Evolutionary conservation across 768 basidiomycete genomes (phyloP).

Genomic region (Podaxis rugospora): DNA sequence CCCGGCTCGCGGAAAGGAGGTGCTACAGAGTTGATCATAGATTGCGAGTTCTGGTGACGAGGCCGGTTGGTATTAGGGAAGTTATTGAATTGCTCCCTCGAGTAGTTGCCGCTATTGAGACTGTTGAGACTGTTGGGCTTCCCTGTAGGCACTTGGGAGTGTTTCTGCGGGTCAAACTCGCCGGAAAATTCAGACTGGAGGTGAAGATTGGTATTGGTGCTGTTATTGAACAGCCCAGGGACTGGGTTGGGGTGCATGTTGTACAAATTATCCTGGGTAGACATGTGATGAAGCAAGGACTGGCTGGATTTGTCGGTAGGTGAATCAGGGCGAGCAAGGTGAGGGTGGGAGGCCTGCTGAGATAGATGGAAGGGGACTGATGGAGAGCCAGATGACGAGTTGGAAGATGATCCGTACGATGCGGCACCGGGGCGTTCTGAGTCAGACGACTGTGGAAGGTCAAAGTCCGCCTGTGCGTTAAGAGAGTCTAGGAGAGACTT

Average conservation of each 20-base stretch:
- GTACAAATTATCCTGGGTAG: conserved; percentile 32
- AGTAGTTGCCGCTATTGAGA: conserved; percentile 19
- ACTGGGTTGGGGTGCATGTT: conserved; percentile 23
- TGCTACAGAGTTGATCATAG: conserved; percentile 22
- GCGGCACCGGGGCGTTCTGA: conserved; percentile 43
- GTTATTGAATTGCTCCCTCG: conserved; percentile 30
- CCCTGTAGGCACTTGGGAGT: conserved; percentile 23
- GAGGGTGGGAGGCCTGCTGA: conserved; percentile 40
- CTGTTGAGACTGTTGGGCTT: conserved; percentile 32
- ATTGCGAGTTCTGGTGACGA: conserved; percentile 33
- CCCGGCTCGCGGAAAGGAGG: conserved; percentile 32
- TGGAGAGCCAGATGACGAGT: conserved; percentile 54
- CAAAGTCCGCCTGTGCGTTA: conserved; percentile 80
- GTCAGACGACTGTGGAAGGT: conserved; percentile 54
- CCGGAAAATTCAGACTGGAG: conserved; percentile 31
- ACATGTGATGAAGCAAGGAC: conserved; percentile 28
- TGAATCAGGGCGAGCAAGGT: conserved; percentile 45
- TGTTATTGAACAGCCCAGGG: conserved; percentile 29
- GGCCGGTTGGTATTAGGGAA: conserved; percentile 40
- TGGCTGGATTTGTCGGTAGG: conserved; percentile 35
- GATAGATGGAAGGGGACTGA: conserved; percentile 50
- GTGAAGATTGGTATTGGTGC: conserved; percentile 34
- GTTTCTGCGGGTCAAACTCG: conserved; percentile 35
- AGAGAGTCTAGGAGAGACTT: conserved; percentile 79
- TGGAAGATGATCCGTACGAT: conserved; percentile 46